Base-by-base conservation (phyloP, 345 rosid species). In the Hibiscus trionum region DNA sequence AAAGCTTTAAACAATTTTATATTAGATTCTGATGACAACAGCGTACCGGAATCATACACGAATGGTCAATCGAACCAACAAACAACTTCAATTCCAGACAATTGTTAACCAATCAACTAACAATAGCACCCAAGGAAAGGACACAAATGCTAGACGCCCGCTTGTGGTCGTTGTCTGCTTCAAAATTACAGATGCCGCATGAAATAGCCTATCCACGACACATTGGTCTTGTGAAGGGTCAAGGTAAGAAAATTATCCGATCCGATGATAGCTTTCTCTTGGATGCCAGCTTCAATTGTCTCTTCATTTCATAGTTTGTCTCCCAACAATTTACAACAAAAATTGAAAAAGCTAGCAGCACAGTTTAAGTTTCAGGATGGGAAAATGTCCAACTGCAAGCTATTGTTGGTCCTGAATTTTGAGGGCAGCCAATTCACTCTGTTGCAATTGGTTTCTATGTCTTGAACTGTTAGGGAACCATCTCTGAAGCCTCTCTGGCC, bases 371-470 rank as follows among this genome's bases (percentile, higher is more conserved):
- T 49, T 49, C 49, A 53, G 52, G 11, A n/a, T 11, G 57, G n/a
- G 29, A 8, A 42, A n/a, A 50, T 63, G 17, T 31, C 60, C 27
- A 59, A 66, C n/a, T 70, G 52, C 77, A 7, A 12, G 81, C 81
- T 80, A 88, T 70, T 81, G 88, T 78, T 84, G 86, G 52, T 88
- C 96, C 63, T 87, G 83, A 59, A 69, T 73, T 80, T 85, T 91
- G 73, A 93, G 80, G 14, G 97, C 75, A 61, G 84, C 86, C 72
- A 93, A 79, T 80, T 93, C 96, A 17, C 88, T 87, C 65, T 86
- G 89, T 50, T 88, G 90, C 55, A 75, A 84, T 69, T 81, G 89
- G 79, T 76, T 77, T 79, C 85, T 76, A 17, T 71, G 64, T 78
- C 79, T 90, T 26, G 77, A 66, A 77, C 79, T 71, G 79, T 52